phyloP scores from a whole-genome alignment of 2,329 filamentous ascomycete species.

The Xylariaceae sp. region DNA sequence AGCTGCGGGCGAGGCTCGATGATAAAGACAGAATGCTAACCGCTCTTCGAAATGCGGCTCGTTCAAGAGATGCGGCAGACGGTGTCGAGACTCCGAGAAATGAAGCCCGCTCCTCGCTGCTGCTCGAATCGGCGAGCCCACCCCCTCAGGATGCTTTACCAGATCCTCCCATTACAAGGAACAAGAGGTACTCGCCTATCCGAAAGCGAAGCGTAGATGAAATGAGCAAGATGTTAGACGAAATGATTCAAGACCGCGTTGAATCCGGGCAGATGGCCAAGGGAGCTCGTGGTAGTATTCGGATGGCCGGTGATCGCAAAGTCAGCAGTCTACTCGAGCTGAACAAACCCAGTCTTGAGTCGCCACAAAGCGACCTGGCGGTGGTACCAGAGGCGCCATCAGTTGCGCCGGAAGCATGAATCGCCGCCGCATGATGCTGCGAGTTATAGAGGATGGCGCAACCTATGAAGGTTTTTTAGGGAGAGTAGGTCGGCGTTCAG shows the following conservation, averaged over 20 bases:
- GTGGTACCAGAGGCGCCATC: constrained; percentile 23
- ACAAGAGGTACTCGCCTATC: constrained; percentile 31
- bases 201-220: constrained; percentile 73
- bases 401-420: constrained; percentile 27
- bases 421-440: constrained; percentile 20
- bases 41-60: constrained; percentile 76
- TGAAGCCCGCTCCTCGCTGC: constrained; percentile 31
- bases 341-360: constrained; percentile 34
- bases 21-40: constrained; percentile 93
- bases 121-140: constrained; percentile 33
- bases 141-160: constrained; percentile 31
- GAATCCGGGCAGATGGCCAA: constrained; percentile 69
- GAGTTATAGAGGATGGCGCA: constrained; percentile 21
- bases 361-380: constrained; percentile 36
- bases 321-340: constrained; percentile 33
- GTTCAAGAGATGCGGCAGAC: constrained; percentile 79
- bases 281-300: constrained; percentile 61
- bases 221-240: constrained; percentile 87
- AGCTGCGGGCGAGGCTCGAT: constrained; percentile 81
- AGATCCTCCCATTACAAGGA: constrained; percentile 25
- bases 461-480: constrained; percentile 26
- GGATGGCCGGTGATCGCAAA: constrained; percentile 47
- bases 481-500: constrained; percentile 29
- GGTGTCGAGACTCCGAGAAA: constrained; percentile 34
- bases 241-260: constrained; percentile 90